A percentile compares a stretch with the other conserved stretches of the same genome.
Evolutionary conservation across 1,284 basidiomycete genomes (phyloP).

Genomic region (Golubevia sp.): DNA sequence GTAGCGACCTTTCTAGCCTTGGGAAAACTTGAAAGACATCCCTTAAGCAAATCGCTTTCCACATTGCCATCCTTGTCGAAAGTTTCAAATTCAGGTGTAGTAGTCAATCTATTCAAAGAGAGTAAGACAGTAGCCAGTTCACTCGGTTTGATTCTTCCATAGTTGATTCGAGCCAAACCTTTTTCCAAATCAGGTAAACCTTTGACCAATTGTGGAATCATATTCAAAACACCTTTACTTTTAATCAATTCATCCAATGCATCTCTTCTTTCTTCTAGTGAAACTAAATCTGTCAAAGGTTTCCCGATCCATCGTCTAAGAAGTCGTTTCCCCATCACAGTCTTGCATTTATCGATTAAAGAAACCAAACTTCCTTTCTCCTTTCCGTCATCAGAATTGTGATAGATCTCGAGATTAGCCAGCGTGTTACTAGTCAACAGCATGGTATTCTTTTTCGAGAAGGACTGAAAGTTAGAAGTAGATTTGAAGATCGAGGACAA

Average conservation of each 20-base stretch:
- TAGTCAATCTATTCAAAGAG: conserved; percentile 43
- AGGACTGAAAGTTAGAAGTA: conserved; percentile 68
- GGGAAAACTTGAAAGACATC: conserved; percentile 24
- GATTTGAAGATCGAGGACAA: conserved; percentile 21
- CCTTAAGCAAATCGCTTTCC: conserved; percentile 23
- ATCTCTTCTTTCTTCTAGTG: conserved; percentile 75
- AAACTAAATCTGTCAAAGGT: conserved; percentile 79
- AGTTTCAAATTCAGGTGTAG: conserved; percentile 24
- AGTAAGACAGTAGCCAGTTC: conserved; percentile 52
- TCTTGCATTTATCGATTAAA: conserved; percentile 80
- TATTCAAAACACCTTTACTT: conserved; percentile 67
- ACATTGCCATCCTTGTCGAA: conserved; percentile 10
- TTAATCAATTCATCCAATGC: conserved; percentile 81
- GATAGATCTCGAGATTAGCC: conserved; percentile 86
- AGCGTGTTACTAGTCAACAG: conserved; percentile 85
- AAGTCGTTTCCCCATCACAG: conserved; percentile 83
- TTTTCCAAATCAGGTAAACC: conserved; percentile 82
- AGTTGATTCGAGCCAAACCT: conserved; percentile 85
- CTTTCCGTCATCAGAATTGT: conserved; percentile 80
- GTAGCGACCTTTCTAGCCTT: conserved; percentile 18
- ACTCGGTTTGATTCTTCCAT: conserved; percentile 69
- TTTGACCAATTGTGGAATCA: conserved; percentile 69
- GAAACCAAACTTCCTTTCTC: conserved; percentile 79
- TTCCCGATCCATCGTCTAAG: conserved; percentile 84
- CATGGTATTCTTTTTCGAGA: conserved; percentile 82